phyloP scores from a whole-genome alignment of 1,284 basidiomycete species.

The Coniferiporia weirii region DNA sequence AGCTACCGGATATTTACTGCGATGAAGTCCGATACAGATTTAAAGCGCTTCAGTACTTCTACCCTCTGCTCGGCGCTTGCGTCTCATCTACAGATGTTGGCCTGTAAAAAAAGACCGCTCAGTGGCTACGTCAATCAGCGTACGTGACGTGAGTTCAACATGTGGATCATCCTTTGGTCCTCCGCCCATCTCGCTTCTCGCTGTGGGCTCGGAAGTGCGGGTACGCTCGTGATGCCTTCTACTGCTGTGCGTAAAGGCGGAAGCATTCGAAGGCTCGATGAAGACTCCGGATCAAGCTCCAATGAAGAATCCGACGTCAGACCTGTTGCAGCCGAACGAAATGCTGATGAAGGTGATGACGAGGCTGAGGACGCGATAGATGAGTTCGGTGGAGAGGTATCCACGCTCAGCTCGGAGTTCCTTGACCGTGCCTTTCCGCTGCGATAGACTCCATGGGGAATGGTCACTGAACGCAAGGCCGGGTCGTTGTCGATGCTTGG shows the following conservation, averaged over 20 bases:
- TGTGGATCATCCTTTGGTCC: slow-evolving; percentile 58
- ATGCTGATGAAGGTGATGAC: slow-evolving; percentile 24
- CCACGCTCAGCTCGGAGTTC: slow-evolving; percentile 28
- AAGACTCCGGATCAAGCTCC: slow-evolving; percentile 20
- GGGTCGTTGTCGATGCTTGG: slow-evolving; percentile 55
- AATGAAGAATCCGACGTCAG: slow-evolving; percentile 16
- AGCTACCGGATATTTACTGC: neutral
- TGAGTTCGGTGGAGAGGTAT: slow-evolving; percentile 12
- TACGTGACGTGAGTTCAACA: slow-evolving; percentile 47
- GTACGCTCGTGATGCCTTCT: slow-evolving; percentile 21
- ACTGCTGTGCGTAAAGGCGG: slow-evolving; percentile 32
- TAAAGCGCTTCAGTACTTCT: neutral
- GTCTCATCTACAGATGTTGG: neutral
- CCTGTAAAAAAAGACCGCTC: neutral
- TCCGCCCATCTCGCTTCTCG: slow-evolving; percentile 41
- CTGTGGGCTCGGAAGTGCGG: slow-evolving; percentile 7
- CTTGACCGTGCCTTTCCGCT: slow-evolving; percentile 54
- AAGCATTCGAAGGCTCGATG: slow-evolving; percentile 26
- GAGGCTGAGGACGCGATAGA: slow-evolving; percentile 24
- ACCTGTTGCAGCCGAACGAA: slow-evolving; percentile 24
- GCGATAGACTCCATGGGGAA: slow-evolving; percentile 54
- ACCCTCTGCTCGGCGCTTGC: neutral
- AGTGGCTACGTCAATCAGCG: slow-evolving; percentile 20
- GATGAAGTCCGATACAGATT: neutral
- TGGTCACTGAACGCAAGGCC: slow-evolving; percentile 42